Evolutionary conservation across 768 basidiomycete genomes (phyloP), one percentile per base, ranked within the genome.

Genomic region (Daedaleopsis sinensis): DNA sequence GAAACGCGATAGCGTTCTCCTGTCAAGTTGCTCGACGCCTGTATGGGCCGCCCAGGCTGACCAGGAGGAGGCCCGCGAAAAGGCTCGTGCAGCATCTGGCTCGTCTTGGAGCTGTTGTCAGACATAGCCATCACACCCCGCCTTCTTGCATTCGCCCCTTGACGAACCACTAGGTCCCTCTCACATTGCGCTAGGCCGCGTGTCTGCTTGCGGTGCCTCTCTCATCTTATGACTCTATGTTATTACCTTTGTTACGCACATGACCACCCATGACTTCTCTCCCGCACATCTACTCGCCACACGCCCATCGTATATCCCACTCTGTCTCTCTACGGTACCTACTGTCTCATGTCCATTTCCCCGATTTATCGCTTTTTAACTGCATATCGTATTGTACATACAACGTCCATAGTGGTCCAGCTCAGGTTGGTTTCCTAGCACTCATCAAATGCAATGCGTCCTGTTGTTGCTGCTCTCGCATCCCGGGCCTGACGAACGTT

Each of bases 1-100:
- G 75, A 89, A 87, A 71, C 85, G 91, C 55, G 90, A 95, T 71
- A 94, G 93, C 73, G 88, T 97, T 58, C 84, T 91, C 74, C 77
- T 96, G 38, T 81, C 86, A 32, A 80, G 83, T 57, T 72, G 80
- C 42, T 80, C 78, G 58, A 80, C 88, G 36, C 91, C 91, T 6
- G 79, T 84, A 16, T 93, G 91, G 91, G 83, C 85, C 52, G 88
- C 87, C 13, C 89, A 91, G 71, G 90, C 91, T 23, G 90, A 90
- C 58, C 89, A 85, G 69, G 91, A 93, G 70, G 90, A 89, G 69
- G 89, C 88, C 19, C 81, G 81, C 44, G 79, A 82, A 71, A 81
- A 82, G 67, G 80, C 77, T 19, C 76, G 79, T 18, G 70, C 70
- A n/a, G 67, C 71, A 32, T 77, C 83, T 32, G 81, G 83, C 43